Evolutionary conservation across 2,329 filamentous ascomycete genomes (phyloP), one percentile per base, ranked within the genome.

Genomic region (Periconia macrospinosa): DNA sequence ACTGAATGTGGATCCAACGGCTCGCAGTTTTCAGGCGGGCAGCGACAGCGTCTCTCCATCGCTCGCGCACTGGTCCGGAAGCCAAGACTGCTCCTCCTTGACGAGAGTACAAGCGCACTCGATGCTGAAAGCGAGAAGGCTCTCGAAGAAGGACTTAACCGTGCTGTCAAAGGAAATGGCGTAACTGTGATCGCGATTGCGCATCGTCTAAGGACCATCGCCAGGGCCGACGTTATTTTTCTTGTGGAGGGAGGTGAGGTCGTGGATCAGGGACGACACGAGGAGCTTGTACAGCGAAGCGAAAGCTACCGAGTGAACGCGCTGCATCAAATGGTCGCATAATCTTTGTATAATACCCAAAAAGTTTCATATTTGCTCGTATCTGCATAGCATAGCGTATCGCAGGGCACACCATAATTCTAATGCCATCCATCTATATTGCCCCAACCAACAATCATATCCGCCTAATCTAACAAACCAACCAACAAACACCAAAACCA

Each of bases 291-390:
- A 30, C 70, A 77, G 55, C 71, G 79, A 30, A 78, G 75, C 53
- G 78, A 81, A 61, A 78, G 72, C 49, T 82, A 82, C 60, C 74
- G 79, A 27, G 73, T 74, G 11, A 82, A 79, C 65, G 79, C 78
- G 18, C 68, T 81, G 46, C 77, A 79, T 57, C 79, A 82, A 59
- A 79, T 77, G 60, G 49, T 80, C 47, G 74, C 70, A 17, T 72
- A 60, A 33, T 7, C 14, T 18, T 37, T n/a, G 20, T 3, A 19
- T 17, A 33, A 33, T 33, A 33, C 8, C 7, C 13, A 33, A 15
- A 14, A 13, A 18, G 41, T 11, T 41, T 18, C 14, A 45, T 45
- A 19, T 45, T 45, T 52, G 18, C 5, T 27, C 11, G 17, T 14
- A 45, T 54, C n/a, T 40, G n/a, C 47, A 52, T 56, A 53, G 42